Evolutionary conservation across 495 filamentous ascomycete species (phyloP).

Genomic region (Penicillium steckii): DNA sequence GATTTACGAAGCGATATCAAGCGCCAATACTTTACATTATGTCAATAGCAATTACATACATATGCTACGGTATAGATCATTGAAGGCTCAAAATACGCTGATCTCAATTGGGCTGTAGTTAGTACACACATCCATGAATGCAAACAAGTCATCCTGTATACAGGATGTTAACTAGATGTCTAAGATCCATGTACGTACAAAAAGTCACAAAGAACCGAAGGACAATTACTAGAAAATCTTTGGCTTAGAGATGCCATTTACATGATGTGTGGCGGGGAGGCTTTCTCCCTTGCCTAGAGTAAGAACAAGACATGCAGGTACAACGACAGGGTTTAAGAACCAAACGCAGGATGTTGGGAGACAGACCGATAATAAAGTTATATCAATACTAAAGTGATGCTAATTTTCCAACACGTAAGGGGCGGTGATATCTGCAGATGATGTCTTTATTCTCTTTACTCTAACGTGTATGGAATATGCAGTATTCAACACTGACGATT

Average conservation of each 20-base stretch:
- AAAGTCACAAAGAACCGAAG: neutral
- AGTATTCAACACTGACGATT: no score
- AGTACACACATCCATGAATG: no score
- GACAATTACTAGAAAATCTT: neutral
- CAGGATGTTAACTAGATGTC: neutral
- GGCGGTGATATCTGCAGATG: neutral
- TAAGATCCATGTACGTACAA: neutral
- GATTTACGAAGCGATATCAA: neutral
- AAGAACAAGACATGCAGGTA: neutral
- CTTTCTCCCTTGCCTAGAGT: neutral
- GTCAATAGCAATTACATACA: no score
- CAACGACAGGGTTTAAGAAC: neutral
- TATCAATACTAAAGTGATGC: neutral
- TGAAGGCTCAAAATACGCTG: constrained; percentile 4
- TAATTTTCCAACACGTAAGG: neutral
- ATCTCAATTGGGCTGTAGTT: no score
- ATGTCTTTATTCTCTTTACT: neutral
- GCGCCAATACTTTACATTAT: neutral
- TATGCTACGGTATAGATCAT: no score
- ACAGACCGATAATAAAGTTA: neutral
- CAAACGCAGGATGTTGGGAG: neutral
- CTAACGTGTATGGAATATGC: no score
- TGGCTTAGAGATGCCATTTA: neutral
- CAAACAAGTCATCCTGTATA: no score
- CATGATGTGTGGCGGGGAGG: neutral